Conservation (phyloP, 148 eudicot genomes). For the Dianthus caryophyllus region DNA sequence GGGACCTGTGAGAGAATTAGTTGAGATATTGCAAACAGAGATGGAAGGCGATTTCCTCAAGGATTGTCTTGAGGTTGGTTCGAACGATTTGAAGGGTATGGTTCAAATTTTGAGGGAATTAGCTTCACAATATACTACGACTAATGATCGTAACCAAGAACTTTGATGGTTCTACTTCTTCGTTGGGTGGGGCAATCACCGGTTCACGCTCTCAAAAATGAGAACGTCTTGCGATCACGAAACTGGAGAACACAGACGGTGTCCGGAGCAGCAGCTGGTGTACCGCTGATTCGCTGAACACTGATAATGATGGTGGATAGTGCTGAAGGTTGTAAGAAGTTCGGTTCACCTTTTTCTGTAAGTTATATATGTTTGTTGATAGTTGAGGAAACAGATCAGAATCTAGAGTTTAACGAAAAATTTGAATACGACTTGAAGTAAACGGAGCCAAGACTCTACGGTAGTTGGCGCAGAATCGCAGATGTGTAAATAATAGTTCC, state of each 20-base stretch:
- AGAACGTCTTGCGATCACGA: background rate
- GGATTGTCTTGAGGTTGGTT: slow-evolving; percentile 84
- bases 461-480: too few relatives aligned
- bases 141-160: slow-evolving; percentile 15
- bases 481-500: too few relatives aligned
- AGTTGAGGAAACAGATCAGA: too few relatives aligned
- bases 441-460: too few relatives aligned
- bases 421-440: too few relatives aligned
- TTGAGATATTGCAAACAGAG: slow-evolving; percentile 62
- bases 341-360: too few relatives aligned
- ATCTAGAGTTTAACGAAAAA: too few relatives aligned
- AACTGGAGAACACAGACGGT: background rate
- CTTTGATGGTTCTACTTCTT: slow-evolving; percentile 15
- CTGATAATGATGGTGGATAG: too few relatives aligned
- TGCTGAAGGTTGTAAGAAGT: too few relatives aligned
- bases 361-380: too few relatives aligned
- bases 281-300: too few relatives aligned
- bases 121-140: slow-evolving; percentile 36
- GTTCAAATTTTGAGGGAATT: slow-evolving; percentile 64
- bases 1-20: slow-evolving; percentile 77
- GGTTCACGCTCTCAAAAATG: background rate
- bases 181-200: background rate
- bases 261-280: too few relatives aligned
- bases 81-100: slow-evolving; percentile 61
- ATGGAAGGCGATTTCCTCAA: slow-evolving; percentile 58